Percentiles rank a stretch among this genome's conserved stretches.
phyloP scores from a whole-genome alignment of 1,284 basidiomycete genomes.

The Rhizoctonia solani region DNA sequence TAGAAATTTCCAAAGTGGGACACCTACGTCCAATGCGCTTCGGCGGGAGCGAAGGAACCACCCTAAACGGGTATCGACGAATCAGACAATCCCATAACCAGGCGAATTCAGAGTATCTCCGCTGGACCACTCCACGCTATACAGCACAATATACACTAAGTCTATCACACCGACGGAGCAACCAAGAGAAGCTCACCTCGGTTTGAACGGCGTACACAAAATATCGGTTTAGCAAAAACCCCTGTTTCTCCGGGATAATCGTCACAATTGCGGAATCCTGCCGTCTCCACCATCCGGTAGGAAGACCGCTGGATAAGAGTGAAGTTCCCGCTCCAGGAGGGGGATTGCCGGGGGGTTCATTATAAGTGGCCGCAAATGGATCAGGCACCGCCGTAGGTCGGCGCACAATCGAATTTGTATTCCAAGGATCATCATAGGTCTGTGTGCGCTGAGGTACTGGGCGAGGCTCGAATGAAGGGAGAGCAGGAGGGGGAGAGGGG shows the following conservation, averaged over 20 bases:
- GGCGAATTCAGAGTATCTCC: constrained; percentile 88
- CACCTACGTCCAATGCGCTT: constrained; percentile 85
- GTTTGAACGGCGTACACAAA: constrained; percentile 78
- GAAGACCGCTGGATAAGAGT: constrained; percentile 70
- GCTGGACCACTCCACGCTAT: constrained; percentile 67
- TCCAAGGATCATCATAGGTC: constrained; percentile 72
- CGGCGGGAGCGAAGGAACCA: constrained; percentile 87
- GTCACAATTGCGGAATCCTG: constrained; percentile 72
- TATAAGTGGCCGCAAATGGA: constrained; percentile 15
- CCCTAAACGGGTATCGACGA: constrained; percentile 83
- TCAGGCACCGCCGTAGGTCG: constrained; percentile 37
- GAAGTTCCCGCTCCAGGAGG: constrained; percentile 52
- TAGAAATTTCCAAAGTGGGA: not conserved
- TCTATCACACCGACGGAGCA: not conserved
- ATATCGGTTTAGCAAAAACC: constrained; percentile 83
- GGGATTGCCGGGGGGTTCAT: constrained; percentile 35
- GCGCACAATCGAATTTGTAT: constrained; percentile 44
- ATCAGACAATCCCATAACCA: constrained; percentile 84
- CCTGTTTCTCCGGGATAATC: constrained; percentile 76
- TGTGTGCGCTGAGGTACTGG: constrained; percentile 37
- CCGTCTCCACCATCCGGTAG: constrained; percentile 81
- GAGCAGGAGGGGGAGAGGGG: constrained; percentile 48
- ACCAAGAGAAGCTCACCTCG: constrained; percentile 59
- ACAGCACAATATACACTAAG: not conserved
- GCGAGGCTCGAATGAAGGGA: not conserved